Evolutionary conservation across 1,139 yeast genomes (phyloP).

Genomic region (Saccharomyces pastorianus): DNA sequence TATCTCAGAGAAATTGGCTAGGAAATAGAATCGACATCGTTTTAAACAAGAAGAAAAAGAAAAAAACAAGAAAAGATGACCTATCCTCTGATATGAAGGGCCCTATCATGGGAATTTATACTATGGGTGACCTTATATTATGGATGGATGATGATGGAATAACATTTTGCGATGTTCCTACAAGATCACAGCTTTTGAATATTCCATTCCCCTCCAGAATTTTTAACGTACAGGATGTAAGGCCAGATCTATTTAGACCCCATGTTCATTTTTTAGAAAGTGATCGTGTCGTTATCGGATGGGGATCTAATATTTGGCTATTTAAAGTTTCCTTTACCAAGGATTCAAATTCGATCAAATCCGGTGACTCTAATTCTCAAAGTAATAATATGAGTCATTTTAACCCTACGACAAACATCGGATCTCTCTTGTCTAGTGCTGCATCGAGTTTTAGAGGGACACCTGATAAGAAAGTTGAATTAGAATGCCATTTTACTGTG

Average conservation of each 20-base stretch:
- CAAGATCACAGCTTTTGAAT: constrained; percentile 40
- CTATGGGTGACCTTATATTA: constrained; percentile 53
- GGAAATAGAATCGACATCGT: constrained; percentile 67
- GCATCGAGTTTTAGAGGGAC: constrained; percentile 55
- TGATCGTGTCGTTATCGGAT: constrained; percentile 66
- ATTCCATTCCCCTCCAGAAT: constrained; percentile 51
- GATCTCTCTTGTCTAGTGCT: constrained; percentile 49
- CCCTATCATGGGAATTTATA: constrained; percentile 61
- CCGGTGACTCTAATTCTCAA: not conserved
- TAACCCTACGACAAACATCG: constrained; percentile 17
- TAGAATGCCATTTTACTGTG: constrained; percentile 31
- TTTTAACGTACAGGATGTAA: constrained; percentile 35
- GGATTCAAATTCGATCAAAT: constrained; percentile 6
- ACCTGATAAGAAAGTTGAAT: constrained; percentile 52
- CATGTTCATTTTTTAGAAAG: constrained; percentile 59
- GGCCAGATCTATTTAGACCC: constrained; percentile 85
- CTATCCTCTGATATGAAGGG: constrained; percentile 33
- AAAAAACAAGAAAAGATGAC: not conserved
- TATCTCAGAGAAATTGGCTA: constrained; percentile 78
- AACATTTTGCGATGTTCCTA: constrained; percentile 45
- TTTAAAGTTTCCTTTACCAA: constrained; percentile 39
- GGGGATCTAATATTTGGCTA: constrained; percentile 78
- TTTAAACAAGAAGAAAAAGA: constrained; percentile 43
- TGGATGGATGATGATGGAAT: constrained; percentile 89
- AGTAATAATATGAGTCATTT: constrained; percentile 3